Conservation (phyloP, 345 rosid species). For the Mallotus nudiflorus region DNA sequence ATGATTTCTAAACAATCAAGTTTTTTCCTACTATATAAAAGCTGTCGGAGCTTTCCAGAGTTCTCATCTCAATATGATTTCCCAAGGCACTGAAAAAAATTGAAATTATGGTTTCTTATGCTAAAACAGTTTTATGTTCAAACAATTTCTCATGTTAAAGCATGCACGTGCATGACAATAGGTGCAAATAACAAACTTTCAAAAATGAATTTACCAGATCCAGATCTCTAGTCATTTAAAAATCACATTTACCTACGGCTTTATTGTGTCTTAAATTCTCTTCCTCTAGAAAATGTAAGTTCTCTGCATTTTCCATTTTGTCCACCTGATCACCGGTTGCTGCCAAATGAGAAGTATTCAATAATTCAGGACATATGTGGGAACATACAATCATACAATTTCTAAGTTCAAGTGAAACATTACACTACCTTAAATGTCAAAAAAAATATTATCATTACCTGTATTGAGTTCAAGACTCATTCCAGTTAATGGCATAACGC, state of each 20-base stretch:
- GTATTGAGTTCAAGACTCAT: slow-evolving; percentile 26
- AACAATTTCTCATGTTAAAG: too few species aligned
- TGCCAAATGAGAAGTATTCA: slow-evolving; percentile 28
- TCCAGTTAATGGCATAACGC: slow-evolving; percentile 22
- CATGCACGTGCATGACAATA: too few species aligned
- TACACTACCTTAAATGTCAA: too few species aligned
- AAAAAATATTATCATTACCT: slow-evolving; percentile 35
- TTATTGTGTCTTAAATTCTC: slow-evolving; percentile 15
- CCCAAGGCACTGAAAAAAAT: not conserved
- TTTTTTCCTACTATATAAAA: not conserved
- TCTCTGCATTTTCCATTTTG: slow-evolving; percentile 17
- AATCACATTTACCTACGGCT: slow-evolving; percentile 13
- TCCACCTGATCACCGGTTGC: slow-evolving; percentile 31
- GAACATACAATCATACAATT: not conserved
- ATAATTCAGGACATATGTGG: not conserved
- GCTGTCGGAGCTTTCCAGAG: not conserved
- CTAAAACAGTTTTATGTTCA: too few species aligned
- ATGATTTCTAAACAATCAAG: not conserved
- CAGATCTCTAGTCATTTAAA: slow-evolving; percentile 15
- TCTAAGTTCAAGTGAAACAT: slow-evolving; percentile 5
- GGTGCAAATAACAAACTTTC: too few species aligned
- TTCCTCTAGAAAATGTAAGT: slow-evolving; percentile 12
- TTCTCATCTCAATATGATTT: not conserved
- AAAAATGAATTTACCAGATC: slow-evolving; percentile 12
- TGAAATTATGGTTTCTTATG: not conserved